Conservation (phyloP, 1,284 basidiomycete species). For the Boletus mariae region DNA sequence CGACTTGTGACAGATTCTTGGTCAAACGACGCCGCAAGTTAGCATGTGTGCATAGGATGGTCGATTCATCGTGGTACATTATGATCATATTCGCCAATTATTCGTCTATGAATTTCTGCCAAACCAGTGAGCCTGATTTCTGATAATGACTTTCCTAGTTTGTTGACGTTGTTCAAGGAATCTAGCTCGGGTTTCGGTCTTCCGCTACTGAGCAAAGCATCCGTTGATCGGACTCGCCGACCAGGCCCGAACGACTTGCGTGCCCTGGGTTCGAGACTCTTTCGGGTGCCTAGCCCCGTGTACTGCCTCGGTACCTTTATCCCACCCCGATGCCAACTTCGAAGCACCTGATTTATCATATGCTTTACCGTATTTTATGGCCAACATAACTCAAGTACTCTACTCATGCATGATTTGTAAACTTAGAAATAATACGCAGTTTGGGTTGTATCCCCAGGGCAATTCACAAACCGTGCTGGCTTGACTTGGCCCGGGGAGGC, state of each 20-base stretch:
- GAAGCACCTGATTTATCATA: neutral
- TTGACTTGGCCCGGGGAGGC: too few species aligned
- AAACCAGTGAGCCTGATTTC: neutral
- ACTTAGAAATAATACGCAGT: too few species aligned
- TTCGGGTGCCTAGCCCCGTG: neutral
- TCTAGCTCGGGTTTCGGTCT: neutral
- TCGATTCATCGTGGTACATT: neutral
- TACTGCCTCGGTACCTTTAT: neutral
- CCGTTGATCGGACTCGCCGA: neutral
- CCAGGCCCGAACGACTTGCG: neutral
- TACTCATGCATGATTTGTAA: too few species aligned
- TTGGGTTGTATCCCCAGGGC: too few species aligned
- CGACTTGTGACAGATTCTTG: slow-evolving; percentile 30
- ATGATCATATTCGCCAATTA: neutral
- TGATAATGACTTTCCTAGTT: neutral
- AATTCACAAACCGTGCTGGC: too few species aligned
- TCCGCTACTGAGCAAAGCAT: neutral
- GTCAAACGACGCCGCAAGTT: slow-evolving; percentile 15
- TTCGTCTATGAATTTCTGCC: neutral
- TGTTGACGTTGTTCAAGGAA: neutral
- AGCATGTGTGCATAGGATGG: neutral
- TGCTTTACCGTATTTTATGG: neutral
- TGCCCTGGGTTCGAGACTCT: neutral
- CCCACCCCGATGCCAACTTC: too few species aligned
- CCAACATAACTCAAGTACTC: too few species aligned